Evolutionary conservation across 768 basidiomycete species (phyloP), one percentile per base, ranked within the genome.

Genomic region (Pleurotus giganteus): DNA sequence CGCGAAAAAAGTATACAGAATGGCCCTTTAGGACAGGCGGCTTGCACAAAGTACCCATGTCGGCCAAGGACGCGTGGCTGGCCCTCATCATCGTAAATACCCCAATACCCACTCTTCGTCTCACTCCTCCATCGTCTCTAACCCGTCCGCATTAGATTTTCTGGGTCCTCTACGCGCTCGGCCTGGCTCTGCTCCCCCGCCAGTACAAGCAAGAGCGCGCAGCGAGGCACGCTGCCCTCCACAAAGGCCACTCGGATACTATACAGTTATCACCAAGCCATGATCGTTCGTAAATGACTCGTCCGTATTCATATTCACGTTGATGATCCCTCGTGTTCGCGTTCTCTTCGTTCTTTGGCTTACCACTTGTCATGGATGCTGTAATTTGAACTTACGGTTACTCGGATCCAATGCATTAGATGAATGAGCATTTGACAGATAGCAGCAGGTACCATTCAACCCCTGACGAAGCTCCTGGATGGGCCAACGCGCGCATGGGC

Each of bases 21-120:
- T 76, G 77, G 81, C 32, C 42, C 1, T 6, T 68, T 12, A 58
- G 52, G 0, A 67, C 70, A 1, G 73, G 71, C 3, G 70, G 68
- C 23, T 36, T 70, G 17, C 75, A 77, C 55, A 9, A 54, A 19
- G 67, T 80, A 6, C 69, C 75, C 4, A 47, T 63, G 34, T 67
- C 70, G 6, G 75, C 76, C 1, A 76, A 74, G 58, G 51, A 74
- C 34, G 79, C 73, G 46, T 82, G 78, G 80, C 58, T 74, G 55
- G 81, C 79, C 11, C 64, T 76, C 19, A 61, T 77, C 27, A 66
- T 75, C 37, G 74, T 76, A 52, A 61, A 72, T 41, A 7, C 67
- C 11, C 9, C 24, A 56, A 24, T 53, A 7, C 39, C 21, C 27
- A 13, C 44, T 47, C 42, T 49, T 37, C 19, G 28, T 39, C 19